phyloP scores from a whole-genome alignment of 2,329 filamentous ascomycete species.

The Coniochaeta ligniaria region DNA sequence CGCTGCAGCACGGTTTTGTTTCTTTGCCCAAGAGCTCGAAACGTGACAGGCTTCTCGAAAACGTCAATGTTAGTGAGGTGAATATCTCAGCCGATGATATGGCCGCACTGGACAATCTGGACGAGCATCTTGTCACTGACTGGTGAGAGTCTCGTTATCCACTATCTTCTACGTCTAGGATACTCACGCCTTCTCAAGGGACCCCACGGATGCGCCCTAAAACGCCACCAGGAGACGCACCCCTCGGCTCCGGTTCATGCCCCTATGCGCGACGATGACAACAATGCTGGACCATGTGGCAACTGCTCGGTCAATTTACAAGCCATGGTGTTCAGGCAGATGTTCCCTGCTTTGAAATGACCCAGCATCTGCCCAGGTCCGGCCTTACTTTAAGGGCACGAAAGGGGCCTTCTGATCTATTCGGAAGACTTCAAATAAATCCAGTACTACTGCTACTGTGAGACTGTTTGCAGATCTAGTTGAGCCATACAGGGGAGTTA shows the following conservation, averaged over 20 bases:
- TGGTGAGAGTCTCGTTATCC: constrained; percentile 30
- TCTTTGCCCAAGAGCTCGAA: constrained; percentile 67
- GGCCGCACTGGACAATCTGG: constrained; percentile 52
- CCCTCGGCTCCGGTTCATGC: neutral
- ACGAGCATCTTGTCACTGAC: constrained; percentile 69
- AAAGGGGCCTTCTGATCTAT: too few relatives aligned
- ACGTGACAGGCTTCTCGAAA: constrained; percentile 56
- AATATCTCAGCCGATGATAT: constrained; percentile 58
- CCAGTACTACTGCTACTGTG: neutral
- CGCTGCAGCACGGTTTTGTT: constrained; percentile 65
- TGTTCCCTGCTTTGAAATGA: too few relatives aligned
- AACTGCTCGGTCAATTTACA: neutral
- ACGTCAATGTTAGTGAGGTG: constrained; percentile 54
- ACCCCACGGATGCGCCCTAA: constrained; percentile 13
- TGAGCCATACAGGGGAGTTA: neutral
- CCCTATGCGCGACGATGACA: too few relatives aligned
- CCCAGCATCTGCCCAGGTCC: too few relatives aligned
- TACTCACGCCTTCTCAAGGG: constrained; percentile 6
- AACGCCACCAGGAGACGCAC: neutral
- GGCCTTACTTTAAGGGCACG: too few relatives aligned
- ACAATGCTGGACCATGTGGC: neutral
- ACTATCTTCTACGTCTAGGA: neutral
- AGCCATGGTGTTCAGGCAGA: too few relatives aligned
- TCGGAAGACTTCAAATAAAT: too few relatives aligned
- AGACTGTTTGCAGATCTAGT: neutral